Conservation (phyloP, 2,329 filamentous ascomycete species). For the Bipolaris victoriae region DNA sequence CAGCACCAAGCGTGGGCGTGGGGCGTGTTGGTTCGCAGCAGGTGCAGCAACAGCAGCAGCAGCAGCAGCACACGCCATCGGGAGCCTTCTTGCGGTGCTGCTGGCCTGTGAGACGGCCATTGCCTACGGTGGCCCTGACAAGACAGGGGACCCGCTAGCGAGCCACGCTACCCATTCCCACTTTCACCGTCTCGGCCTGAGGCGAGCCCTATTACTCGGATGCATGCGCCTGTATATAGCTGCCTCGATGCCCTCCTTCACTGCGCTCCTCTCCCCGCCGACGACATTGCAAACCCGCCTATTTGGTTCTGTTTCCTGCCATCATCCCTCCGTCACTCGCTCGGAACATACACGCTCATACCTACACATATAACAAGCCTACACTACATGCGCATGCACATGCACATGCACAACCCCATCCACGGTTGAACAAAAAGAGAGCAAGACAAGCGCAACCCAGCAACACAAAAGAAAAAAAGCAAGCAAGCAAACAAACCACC, state of each 20-base stretch:
- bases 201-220: slow-evolving; percentile 12
- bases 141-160: slow-evolving; percentile 25
- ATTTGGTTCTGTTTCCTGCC: slow-evolving; percentile 3
- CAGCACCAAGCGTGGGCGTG: background rate
- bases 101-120: slow-evolving; percentile 14
- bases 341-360: background rate
- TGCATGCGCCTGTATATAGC: slow-evolving; percentile 27
- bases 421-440: background rate
- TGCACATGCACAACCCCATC: no score
- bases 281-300: slow-evolving; percentile 15
- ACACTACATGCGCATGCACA: background rate
- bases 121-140: background rate
- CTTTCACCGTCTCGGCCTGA: slow-evolving; percentile 37
- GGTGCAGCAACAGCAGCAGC: background rate
- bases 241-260: slow-evolving; percentile 23
- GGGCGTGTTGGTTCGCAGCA: background rate
- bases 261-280: slow-evolving; percentile 28
- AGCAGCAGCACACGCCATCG: slow-evolving; percentile 12
- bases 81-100: slow-evolving; percentile 14
- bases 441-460: slow-evolving; percentile 16
- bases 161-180: slow-evolving; percentile 27
- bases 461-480: background rate
- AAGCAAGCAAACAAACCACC: background rate
- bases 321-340: background rate
- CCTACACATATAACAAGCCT: no score